These are phyloP conservation scores for Luvunga scandens DNA, from an alignment of 345 rosid species.

Conservation along the genomic window DNA sequence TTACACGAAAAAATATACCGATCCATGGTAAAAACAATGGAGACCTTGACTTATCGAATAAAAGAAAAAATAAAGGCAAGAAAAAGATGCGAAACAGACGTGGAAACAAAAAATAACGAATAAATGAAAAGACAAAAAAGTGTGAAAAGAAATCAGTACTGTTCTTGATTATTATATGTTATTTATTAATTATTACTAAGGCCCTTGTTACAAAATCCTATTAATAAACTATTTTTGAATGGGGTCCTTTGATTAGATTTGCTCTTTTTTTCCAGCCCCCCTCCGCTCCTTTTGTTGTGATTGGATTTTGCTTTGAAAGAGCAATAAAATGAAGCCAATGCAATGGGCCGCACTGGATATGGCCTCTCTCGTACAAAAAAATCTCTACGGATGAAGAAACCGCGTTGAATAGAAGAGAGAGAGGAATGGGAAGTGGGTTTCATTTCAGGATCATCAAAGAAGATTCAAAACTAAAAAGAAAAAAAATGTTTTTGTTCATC, in stretches of 20 bases:
- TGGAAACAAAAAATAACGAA: background rate
- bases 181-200: too few relatives aligned
- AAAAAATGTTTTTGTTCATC: background rate
- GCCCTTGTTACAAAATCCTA: too few relatives aligned
- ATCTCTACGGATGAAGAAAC: slow-evolving; percentile 7
- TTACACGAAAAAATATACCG: too few relatives aligned
- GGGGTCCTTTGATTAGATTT: too few relatives aligned
- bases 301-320: background rate
- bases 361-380: background rate
- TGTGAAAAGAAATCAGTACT: background rate
- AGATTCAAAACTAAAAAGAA: background rate
- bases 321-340: background rate
- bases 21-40: background rate
- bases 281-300: too few relatives aligned
- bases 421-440: slow-evolving; percentile 17
- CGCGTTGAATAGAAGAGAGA: slow-evolving; percentile 19
- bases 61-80: background rate
- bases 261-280: too few relatives aligned
- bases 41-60: background rate
- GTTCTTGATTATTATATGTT: too few relatives aligned
- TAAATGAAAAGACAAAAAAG: background rate
- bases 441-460: background rate
- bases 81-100: background rate
- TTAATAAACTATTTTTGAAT: too few relatives aligned
- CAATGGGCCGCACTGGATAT: slow-evolving; percentile 18